Evolutionary conservation across 306 rosid genomes (phyloP).

Genomic region (Rosa rugosa): DNA sequence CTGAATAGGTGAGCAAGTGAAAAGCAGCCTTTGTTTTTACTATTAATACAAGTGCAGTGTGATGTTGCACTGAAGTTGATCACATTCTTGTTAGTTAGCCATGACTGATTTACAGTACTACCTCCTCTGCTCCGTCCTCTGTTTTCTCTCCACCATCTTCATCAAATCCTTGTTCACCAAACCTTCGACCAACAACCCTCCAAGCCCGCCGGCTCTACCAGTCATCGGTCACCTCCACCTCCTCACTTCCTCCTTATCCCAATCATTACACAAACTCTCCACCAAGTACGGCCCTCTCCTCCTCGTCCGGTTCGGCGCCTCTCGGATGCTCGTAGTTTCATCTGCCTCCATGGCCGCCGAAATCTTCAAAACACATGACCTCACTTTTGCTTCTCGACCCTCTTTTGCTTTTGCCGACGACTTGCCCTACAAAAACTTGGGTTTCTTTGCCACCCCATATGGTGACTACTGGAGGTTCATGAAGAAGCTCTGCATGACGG

Average conservation of each 20-base stretch:
- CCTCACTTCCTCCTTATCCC: constrained; percentile 32
- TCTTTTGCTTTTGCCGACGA: constrained; percentile 45
- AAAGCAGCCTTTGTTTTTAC: background rate
- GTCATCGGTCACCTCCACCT: constrained; percentile 51
- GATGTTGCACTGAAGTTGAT: background rate
- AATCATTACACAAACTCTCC: constrained; percentile 37
- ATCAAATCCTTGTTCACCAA: constrained; percentile 10
- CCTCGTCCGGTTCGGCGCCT: constrained; percentile 40
- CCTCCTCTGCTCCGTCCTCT: constrained; percentile 18
- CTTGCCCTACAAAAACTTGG: constrained; percentile 37
- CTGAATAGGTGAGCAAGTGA: background rate
- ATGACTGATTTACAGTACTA: constrained; percentile 16
- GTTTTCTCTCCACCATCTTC: constrained; percentile 12
- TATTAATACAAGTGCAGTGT: background rate
- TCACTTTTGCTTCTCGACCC: constrained; percentile 43
- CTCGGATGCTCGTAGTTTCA: constrained; percentile 37
- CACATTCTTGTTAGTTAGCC: background rate
- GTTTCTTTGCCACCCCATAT: constrained; percentile 48
- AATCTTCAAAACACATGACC: constrained; percentile 46
- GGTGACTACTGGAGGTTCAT: constrained; percentile 56
- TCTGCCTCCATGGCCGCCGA: constrained; percentile 40
- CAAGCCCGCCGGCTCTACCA: constrained; percentile 40
- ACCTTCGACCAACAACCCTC: constrained; percentile 13
- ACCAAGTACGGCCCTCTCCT: constrained; percentile 45
- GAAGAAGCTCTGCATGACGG: constrained; percentile 46